A percentile compares a stretch with the other conserved stretches of the same genome.
Evolutionary conservation across 768 basidiomycete species (phyloP).

Genomic region (Lactifluus subvellereus): DNA sequence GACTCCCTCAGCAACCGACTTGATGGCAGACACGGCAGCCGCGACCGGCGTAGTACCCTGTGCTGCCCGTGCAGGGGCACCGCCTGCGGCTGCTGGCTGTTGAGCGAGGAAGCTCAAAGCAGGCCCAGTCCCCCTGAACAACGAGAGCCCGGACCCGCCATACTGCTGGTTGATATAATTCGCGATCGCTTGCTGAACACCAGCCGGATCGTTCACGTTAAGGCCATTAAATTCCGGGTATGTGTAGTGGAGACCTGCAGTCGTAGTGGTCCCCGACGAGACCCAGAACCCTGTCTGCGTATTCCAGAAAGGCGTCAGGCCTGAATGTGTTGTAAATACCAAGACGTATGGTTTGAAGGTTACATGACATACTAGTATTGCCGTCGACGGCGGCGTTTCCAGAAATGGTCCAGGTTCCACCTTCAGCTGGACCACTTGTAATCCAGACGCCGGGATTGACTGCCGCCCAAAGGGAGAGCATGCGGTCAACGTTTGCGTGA

Average conservation of each 20-base stretch:
- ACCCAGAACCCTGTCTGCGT: slow-evolving; percentile 36
- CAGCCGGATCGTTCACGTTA: slow-evolving; percentile 28
- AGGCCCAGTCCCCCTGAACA: background rate
- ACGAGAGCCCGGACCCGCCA: slow-evolving; percentile 22
- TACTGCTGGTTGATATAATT: slow-evolving; percentile 36
- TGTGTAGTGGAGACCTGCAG: slow-evolving; percentile 37
- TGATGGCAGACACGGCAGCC: background rate
- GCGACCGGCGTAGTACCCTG: background rate
- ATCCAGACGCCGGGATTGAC: slow-evolving; percentile 41
- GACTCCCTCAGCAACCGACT: background rate
- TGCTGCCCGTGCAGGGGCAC: background rate
- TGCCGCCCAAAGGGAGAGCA: slow-evolving; percentile 46
- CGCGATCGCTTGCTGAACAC: slow-evolving; percentile 33
- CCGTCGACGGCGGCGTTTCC: background rate
- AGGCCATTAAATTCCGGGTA: slow-evolving; percentile 48
- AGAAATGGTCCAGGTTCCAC: slow-evolving; percentile 19
- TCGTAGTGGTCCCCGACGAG: slow-evolving; percentile 32
- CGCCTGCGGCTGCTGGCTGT: background rate
- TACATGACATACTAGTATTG: slow-evolving; percentile 10
- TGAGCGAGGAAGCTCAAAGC: slow-evolving; percentile 20
- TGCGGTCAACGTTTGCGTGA: slow-evolving; percentile 47
- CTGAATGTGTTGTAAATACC: slow-evolving; percentile 26
- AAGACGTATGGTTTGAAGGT: background rate
- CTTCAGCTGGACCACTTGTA: slow-evolving; percentile 22
- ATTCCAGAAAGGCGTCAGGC: slow-evolving; percentile 45